Conservation (phyloP, 129 eudicot genomes). For the Flaveria bidentis region DNA sequence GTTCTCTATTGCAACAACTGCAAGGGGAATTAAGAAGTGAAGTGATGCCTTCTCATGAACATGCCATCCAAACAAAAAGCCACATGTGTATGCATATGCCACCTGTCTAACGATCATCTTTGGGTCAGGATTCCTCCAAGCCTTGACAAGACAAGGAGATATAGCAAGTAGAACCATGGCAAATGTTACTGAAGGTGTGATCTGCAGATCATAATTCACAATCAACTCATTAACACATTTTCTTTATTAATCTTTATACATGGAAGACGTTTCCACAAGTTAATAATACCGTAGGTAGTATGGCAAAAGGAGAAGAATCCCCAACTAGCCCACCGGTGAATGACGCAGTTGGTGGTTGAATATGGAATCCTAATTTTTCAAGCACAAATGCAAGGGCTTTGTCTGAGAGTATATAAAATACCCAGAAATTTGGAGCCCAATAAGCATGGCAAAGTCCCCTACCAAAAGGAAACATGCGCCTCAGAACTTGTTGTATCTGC, state of each 20-base stretch:
- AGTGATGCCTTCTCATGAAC: slow-evolving; percentile 97
- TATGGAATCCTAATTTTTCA: slow-evolving; percentile 57
- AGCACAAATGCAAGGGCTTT: slow-evolving; percentile 61
- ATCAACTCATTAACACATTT: background rate
- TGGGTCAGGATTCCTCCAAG: slow-evolving; percentile 86
- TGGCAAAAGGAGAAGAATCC: slow-evolving; percentile 86
- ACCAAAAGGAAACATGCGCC: slow-evolving; percentile 98
- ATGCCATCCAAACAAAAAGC: slow-evolving; percentile 97
- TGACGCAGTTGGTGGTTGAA: slow-evolving; percentile 77
- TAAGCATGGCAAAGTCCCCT: slow-evolving; percentile 98
- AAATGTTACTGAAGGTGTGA: slow-evolving; percentile 76
- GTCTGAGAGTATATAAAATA: slow-evolving; percentile 77
- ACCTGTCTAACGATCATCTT: slow-evolving; percentile 83
- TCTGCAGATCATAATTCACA: slow-evolving; percentile 45
- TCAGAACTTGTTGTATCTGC: slow-evolving; percentile 76
- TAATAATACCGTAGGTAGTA: slow-evolving; percentile 65
- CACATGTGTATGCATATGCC: slow-evolving; percentile 90
- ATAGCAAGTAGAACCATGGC: slow-evolving; percentile 64
- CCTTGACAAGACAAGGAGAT: slow-evolving; percentile 71
- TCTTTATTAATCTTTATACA: background rate
- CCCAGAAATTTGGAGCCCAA: slow-evolving; percentile 99
- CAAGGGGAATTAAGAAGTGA: slow-evolving; percentile 90
- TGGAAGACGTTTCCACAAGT: slow-evolving; percentile 6
- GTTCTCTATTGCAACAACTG: slow-evolving; percentile 61
- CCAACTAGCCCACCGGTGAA: slow-evolving; percentile 95